Evolutionary conservation across 345 rosid genomes (phyloP), one percentile per base, ranked within the genome.

Genomic region (Salix udensis): DNA sequence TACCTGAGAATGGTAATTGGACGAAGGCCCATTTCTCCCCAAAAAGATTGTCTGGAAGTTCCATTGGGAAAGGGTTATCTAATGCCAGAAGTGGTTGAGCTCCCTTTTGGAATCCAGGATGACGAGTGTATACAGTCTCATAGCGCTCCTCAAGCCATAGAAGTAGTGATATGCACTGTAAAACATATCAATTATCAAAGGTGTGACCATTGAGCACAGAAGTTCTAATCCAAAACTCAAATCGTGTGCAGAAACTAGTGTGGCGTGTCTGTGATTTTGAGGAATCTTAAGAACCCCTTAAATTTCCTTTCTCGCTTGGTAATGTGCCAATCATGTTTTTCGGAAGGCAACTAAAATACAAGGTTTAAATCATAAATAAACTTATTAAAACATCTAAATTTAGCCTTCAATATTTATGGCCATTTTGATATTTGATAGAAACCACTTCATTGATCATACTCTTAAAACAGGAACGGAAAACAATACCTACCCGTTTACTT

Each of bases 1-100:
- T 80, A 90, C 97, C 97, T 79, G 97, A 87, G 84, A 80, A 91
- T 71, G 98, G 97, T 77, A 95, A 80, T 61, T 95, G 98, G 73
- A 91, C 97, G 84, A 95, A 95, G 24, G 97, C 97, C 97, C 98
- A 95, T 85, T 79, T 93, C 73, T 95, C 98, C 73, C 98, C 97
- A 36, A 85, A 82, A 60, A 95, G 83, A 40, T 95, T 93, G 74
- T 95, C 97, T 0, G 98, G 98, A 78, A 93, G 96, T 76, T 90
- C 90, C 95, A 93, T 88, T 4, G 98, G 96, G 80, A 93, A 95
- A 26, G 98, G 97, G 66, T 92, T 92, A 85, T 95, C 98, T 55
- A 91, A 76, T 42, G 92, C 87, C 66, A 93, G 81, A 62, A 95
- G 93, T 44, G 93, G 96, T 84, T 90, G 85, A 65, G 97, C 86